Evolutionary conservation across 1,284 basidiomycete species (phyloP), one percentile per base, ranked within the genome.

Genomic region (Polyporus tsugae): DNA sequence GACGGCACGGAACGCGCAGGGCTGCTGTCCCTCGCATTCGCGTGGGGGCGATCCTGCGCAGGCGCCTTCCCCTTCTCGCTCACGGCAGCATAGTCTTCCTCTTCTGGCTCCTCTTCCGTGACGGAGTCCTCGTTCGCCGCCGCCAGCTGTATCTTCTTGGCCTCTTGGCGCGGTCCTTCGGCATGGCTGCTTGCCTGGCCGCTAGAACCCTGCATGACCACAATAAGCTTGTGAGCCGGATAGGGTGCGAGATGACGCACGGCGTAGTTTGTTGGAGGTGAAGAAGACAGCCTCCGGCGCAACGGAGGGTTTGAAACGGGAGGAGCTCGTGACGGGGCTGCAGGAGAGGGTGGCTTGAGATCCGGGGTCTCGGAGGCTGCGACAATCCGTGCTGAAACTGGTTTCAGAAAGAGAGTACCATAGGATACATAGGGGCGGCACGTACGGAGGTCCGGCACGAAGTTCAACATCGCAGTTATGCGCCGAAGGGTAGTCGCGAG

Each of bases 401-500:
- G 29, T 53, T 63, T 71, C 63, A 70, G 55, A 38, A 58, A 57
- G 49, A 49, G 38, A 4, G 38, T 17, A 60, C 64, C 68, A 63
- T 69, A 63, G 59, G 69, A 17, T 58, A 33, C 2, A 44, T 25
- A 58, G 35, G 55, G 59, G 35, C 35, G 52, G 38, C 25, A 84
- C 91, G 79, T 74, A 93, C 91, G 90, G 73, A 87, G 84, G 64
- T 89, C 85, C 68, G 85, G 79, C 64, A 83, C 77, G 78, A 89
- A 90, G 77, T 90, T 90, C 75, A 91, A 86, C 73, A 90, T 80
- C 22, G 92, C 89, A 17, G 91, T 88, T 80, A 91, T 86, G 61
- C 92, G 89, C 70, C 86, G 85, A 53, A 93, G 80, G 11, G 86
- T 84, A 35, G 89, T 91, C 33, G 90, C 85, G 42, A 89, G 76